Evolutionary conservation across 2,329 filamentous ascomycete species (phyloP).

Genomic region (Arthrobotrys pseudoclavata): DNA sequence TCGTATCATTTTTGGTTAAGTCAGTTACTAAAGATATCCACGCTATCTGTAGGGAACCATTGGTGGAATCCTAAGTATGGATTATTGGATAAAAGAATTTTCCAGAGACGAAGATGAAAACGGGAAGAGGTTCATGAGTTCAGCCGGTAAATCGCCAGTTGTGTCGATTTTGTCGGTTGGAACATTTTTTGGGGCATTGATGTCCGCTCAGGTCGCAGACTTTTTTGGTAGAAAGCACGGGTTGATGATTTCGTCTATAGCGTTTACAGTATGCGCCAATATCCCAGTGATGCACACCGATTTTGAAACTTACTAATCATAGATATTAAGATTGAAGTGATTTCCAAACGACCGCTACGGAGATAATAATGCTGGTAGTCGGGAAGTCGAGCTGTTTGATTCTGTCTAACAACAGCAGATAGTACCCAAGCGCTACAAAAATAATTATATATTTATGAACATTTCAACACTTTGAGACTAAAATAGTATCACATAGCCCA

Average conservation of each 20-base stretch:
- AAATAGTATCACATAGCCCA: slow-evolving; percentile 53
- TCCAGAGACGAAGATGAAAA: slow-evolving; percentile 69
- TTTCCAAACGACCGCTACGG: slow-evolving; percentile 75
- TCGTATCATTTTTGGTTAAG: not conserved
- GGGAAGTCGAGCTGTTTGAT: slow-evolving; percentile 28
- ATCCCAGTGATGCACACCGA: not conserved
- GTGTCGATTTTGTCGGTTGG: slow-evolving; percentile 86
- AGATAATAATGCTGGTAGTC: slow-evolving; percentile 45
- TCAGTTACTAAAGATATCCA: not conserved
- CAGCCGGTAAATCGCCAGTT: slow-evolving; percentile 77
- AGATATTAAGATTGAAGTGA: slow-evolving; percentile 70
- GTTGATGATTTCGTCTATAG: slow-evolving; percentile 41
- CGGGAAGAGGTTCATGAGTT: slow-evolving; percentile 63
- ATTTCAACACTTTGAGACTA: not conserved
- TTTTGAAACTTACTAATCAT: not conserved
- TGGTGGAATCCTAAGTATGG: slow-evolving; percentile 80
- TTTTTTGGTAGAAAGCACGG: slow-evolving; percentile 41
- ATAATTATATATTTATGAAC: not conserved
- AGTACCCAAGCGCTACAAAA: slow-evolving; percentile 71
- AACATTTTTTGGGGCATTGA: slow-evolving; percentile 73
- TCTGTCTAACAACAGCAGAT: not conserved
- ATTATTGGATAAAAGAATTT: slow-evolving; percentile 76
- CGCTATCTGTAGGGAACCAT: slow-evolving; percentile 70
- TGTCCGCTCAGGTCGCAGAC: slow-evolving; percentile 43
- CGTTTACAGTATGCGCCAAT: slow-evolving; percentile 22